Conservation (phyloP, 257 asterid genomes). For the Plectranthus barbatus region DNA sequence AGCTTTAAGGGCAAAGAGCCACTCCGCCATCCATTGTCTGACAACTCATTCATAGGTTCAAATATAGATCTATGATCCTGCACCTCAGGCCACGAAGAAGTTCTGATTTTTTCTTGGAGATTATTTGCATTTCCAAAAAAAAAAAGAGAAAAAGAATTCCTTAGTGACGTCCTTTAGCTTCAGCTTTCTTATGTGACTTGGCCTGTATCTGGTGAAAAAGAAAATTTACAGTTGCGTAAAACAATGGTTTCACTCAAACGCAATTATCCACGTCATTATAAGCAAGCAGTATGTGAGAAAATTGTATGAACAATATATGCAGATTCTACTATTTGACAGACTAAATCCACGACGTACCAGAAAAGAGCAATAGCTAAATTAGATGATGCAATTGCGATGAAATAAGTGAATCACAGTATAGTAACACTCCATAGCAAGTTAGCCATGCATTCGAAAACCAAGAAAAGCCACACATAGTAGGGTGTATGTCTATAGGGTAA, state of each 20-base stretch:
- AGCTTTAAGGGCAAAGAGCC: no score
- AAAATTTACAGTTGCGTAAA: neutral
- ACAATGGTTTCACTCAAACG: neutral
- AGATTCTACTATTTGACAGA: neutral
- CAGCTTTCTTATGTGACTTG: constrained; percentile 67
- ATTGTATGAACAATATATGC: neutral
- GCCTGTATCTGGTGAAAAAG: constrained; percentile 37
- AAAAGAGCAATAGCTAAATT: neutral
- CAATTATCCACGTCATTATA: neutral
- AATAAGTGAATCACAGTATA: neutral
- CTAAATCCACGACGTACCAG: neutral
- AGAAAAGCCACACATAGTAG: no score
- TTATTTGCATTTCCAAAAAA: constrained; percentile 28
- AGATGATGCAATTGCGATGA: neutral
- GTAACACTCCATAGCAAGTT: neutral
- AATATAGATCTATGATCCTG: constrained; percentile 28
- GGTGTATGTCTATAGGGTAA: neutral
- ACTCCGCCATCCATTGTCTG: constrained; percentile 7
- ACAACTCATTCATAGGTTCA: constrained; percentile 15
- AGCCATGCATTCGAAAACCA: neutral
- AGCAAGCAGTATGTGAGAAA: neutral
- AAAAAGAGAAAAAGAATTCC: constrained; percentile 4
- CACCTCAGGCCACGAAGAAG: constrained; percentile 27
- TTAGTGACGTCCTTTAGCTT: constrained; percentile 63
- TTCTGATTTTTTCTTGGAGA: constrained; percentile 17